Evolutionary conservation across 352 stramenopile genomes (phyloP).

Genomic region (Pythium brachiatum): DNA sequence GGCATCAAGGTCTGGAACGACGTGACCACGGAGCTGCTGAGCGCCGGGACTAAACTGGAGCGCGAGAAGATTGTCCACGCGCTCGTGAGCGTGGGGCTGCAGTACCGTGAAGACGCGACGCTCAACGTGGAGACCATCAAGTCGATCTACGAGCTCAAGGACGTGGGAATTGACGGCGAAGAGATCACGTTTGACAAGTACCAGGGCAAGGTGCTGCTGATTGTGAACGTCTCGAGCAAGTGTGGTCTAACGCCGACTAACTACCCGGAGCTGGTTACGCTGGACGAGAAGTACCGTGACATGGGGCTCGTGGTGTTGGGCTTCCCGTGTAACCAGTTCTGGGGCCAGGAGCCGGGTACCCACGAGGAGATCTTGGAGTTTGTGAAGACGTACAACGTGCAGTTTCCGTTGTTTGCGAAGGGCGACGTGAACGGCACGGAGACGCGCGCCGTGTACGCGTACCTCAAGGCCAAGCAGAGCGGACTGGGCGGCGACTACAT

Average conservation of each 20-base stretch:
- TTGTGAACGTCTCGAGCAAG: slow-evolving; percentile 28
- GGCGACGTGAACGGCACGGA: slow-evolving; percentile 85
- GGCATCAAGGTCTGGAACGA: slow-evolving; percentile 47
- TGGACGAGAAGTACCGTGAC: slow-evolving; percentile 44
- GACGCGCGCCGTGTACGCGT: slow-evolving; percentile 71
- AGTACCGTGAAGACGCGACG: slow-evolving; percentile 41
- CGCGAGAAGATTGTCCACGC: slow-evolving; percentile 49
- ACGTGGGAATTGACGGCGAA: slow-evolving; percentile 55
- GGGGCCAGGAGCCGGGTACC: slow-evolving; percentile 60
- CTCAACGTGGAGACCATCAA: slow-evolving; percentile 33
- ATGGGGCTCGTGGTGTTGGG: slow-evolving; percentile 63
- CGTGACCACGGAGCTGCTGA: slow-evolving; percentile 29
- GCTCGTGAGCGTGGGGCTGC: slow-evolving; percentile 42
- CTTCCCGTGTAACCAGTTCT: slow-evolving; percentile 89
- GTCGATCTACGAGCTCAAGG: slow-evolving; percentile 75
- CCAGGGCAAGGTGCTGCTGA: slow-evolving; percentile 27
- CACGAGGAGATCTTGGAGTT: slow-evolving; percentile 60
- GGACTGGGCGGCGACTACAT: slow-evolving; percentile 71
- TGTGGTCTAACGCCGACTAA: slow-evolving; percentile 39
- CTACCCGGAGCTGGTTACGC: slow-evolving; percentile 56
- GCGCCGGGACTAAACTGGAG: slow-evolving; percentile 36
- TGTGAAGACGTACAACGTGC: slow-evolving; percentile 46
- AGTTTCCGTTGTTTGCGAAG: slow-evolving; percentile 66
- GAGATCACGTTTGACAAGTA: slow-evolving; percentile 61
- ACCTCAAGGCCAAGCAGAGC: slow-evolving; percentile 76